Conservation (phyloP, 306 rosid species). For the Cicer yamashitae region DNA sequence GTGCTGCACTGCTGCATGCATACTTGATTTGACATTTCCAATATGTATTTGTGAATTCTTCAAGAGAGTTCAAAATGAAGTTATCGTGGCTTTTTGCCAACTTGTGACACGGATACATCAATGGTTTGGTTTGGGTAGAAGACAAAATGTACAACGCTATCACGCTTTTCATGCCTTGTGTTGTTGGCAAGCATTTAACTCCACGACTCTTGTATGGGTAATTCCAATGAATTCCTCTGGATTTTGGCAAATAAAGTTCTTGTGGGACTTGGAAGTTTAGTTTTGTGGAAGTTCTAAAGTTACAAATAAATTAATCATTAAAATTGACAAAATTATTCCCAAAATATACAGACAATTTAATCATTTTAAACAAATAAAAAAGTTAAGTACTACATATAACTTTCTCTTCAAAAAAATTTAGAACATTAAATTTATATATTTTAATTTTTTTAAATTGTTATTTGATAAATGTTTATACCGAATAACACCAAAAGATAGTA, state of each 20-base stretch:
- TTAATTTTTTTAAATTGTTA: no score
- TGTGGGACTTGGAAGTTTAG: not conserved
- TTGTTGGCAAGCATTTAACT: slow-evolving; percentile 11
- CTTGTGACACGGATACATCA: not conserved
- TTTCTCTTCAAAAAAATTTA: no score
- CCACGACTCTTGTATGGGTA: not conserved
- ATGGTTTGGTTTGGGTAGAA: not conserved
- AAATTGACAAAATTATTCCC: not conserved
- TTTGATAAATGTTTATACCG: no score
- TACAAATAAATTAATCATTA: not conserved
- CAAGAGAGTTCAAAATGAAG: not conserved
- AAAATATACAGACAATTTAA: no score
- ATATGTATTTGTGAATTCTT: not conserved
- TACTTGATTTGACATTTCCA: not conserved
- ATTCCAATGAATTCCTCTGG: not conserved
- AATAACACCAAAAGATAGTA: no score
- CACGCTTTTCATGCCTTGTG: not conserved
- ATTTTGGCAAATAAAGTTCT: not conserved
- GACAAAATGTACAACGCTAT: not conserved
- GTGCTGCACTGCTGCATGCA: not conserved
- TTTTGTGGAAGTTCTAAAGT: not conserved
- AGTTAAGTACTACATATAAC: no score
- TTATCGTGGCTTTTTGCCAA: not conserved
- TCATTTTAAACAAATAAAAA: no score
- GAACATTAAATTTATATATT: no score